Evolutionary conservation across 148 eudicot species (phyloP).

Genomic region (Euryodendron excelsum): DNA sequence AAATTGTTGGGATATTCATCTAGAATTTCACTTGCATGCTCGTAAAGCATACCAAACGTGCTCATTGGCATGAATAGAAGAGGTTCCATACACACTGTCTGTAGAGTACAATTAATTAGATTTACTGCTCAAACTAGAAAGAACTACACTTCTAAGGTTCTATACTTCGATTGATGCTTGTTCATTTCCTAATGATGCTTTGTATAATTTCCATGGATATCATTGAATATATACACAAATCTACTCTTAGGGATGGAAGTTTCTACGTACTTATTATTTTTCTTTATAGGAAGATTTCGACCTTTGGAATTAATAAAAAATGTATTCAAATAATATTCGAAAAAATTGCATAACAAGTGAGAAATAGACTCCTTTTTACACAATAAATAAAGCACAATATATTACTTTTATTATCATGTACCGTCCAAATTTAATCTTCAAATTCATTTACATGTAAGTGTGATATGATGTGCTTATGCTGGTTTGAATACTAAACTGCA

Average conservation of each 20-base stretch:
- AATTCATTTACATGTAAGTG: too few relatives aligned
- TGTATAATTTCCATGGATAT: neutral
- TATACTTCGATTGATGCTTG: slow-evolving; percentile 10
- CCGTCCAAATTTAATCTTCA: too few relatives aligned
- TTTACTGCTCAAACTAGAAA: too few relatives aligned
- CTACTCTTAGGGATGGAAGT: neutral
- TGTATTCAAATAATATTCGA: neutral
- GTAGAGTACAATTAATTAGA: too few relatives aligned
- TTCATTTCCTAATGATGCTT: neutral
- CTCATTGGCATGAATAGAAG: neutral
- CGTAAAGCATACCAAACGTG: neutral
- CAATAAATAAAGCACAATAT: neutral
- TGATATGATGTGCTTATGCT: too few relatives aligned
- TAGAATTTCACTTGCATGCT: neutral
- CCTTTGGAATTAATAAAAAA: neutral
- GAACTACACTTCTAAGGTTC: too few relatives aligned
- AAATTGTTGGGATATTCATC: neutral
- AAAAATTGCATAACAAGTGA: too few relatives aligned
- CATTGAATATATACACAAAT: neutral
- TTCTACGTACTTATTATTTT: neutral
- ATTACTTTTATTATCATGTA: too few relatives aligned
- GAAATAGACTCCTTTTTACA: neutral
- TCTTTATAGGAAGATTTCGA: slow-evolving; percentile 1
- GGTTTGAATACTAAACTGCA: too few relatives aligned
- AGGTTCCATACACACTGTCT: neutral